Evolutionary conservation across 1,284 basidiomycete genomes (phyloP).

Genomic region (Irpex sp.): DNA sequence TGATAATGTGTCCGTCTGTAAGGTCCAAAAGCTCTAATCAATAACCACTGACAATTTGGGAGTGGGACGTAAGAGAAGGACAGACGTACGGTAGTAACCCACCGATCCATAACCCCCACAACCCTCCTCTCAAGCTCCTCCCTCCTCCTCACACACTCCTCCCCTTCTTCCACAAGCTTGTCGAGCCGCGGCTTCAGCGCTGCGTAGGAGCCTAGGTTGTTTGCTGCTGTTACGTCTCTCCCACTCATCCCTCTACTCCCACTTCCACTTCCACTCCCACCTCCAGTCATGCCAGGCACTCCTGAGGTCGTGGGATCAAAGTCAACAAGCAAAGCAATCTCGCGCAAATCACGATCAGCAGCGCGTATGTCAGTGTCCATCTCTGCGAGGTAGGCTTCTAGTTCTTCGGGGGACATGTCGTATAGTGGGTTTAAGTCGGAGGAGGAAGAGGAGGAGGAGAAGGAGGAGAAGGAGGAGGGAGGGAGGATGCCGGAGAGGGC

Average conservation of each 20-base stretch:
- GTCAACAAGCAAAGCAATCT: conserved; percentile 65
- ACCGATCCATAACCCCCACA: conserved; percentile 56
- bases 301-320: too few species aligned
- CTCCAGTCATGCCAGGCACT: too few species aligned
- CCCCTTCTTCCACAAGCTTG: conserved; percentile 51
- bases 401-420: too few species aligned
- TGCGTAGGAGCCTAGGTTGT: conserved; percentile 63
- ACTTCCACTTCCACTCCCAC: too few species aligned
- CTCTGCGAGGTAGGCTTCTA: conserved; percentile 34
- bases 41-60: too few species aligned
- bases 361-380: conserved; percentile 79
- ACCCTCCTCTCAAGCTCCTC: conserved; percentile 61
- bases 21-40: too few species aligned
- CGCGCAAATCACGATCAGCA: conserved; percentile 74
- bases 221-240: conserved; percentile 51
- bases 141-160: conserved; percentile 53
- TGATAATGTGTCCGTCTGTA: too few species aligned
- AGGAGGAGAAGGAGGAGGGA: conserved; percentile 39
- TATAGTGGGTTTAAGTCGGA: too few species aligned
- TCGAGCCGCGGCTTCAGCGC: conserved; percentile 57
- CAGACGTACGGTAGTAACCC: conserved; percentile 25
- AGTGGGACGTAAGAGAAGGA: too few species aligned
- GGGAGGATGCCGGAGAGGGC: conserved; percentile 57
- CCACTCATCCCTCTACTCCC: too few species aligned
- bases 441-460: too few species aligned